Conservation (phyloP, 148 eudicot species). For the Arbutus unedo region DNA sequence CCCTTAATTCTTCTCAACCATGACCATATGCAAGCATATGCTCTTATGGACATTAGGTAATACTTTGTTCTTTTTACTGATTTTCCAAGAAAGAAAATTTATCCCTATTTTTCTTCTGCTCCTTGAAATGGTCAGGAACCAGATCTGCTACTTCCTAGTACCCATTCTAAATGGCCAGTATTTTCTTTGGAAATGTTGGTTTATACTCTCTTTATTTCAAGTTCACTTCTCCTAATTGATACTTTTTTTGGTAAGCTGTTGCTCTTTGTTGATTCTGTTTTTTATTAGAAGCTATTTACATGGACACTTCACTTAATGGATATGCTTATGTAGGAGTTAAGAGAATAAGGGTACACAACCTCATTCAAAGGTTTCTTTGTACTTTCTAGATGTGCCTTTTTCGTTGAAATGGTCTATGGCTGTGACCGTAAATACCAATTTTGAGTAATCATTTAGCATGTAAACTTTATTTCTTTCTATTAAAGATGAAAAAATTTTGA, state of each 20-base stretch:
- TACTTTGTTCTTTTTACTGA: background rate
- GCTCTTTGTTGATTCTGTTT: too few species aligned
- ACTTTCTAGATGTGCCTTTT: background rate
- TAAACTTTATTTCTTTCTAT: background rate
- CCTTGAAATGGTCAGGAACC: background rate
- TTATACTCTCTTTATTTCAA: background rate
- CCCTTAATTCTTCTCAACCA: conserved; percentile 96
- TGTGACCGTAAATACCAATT: background rate
- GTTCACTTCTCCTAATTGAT: background rate
- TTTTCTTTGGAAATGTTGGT: background rate
- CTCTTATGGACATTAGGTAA: conserved; percentile 97
- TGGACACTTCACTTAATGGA: background rate
- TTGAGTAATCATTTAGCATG: background rate
- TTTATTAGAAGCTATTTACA: background rate
- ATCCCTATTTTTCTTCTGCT: background rate
- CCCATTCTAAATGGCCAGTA: too few species aligned
- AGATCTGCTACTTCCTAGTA: background rate
- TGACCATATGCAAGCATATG: conserved; percentile 98
- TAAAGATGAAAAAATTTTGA: background rate
- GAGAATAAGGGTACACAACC: background rate
- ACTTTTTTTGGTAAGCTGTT: background rate
- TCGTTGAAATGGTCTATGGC: background rate
- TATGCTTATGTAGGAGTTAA: background rate
- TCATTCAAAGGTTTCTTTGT: background rate
- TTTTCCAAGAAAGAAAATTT: background rate